Base-by-base conservation (phyloP, 163 green algal genomes). In the Smithsoniella earleae region DNA sequence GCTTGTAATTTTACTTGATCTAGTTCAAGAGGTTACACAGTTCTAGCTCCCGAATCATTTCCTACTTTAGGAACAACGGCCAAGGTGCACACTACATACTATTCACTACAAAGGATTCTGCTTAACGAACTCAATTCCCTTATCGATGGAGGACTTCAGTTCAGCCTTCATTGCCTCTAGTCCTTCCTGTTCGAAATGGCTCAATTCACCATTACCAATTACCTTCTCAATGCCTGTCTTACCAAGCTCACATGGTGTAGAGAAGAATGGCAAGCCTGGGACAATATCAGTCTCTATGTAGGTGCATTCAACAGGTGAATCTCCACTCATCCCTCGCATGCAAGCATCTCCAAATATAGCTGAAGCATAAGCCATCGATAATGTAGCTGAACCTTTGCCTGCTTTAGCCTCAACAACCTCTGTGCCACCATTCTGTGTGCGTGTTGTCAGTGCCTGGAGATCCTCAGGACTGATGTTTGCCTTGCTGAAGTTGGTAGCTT, bases 361-460 rank as follows among this genome's bases (percentile, higher is more conserved):
- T 25, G 86, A 92, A 28, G 93, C 92, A 75, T 96, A 97, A 2
- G 93, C 93, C 93, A 98, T 98, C 43, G 89, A 96, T 25, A 97
- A 84, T 4, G 93, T 98, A 3, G 93, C 93, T 8, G 88, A 96
- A 66, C 92, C 92, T 55, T 85, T 84, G 37, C 88, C 88, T 3
- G 88, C 89, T 83, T 97, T 96, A 66, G 93, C 93, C 74, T 96
- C 80, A 40, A 98, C 93, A 22, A 98, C 90, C 83, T 98, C 93
- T 2, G 93, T 98, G 49, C 93, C 93, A 5, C 88, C 93, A 76
- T 98, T 87, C 81, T 97, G 91, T 44, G 92, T 96, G 49, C 91
- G 81, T 52, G 76, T 77, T 45, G 84, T 95, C n/a, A 96, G 82
- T 18, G 83, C 82, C 45, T 86, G 81, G 22, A 80, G 73, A 45